Base-by-base conservation (phyloP, 345 rosid genomes). In the Linum trigynum region DNA sequence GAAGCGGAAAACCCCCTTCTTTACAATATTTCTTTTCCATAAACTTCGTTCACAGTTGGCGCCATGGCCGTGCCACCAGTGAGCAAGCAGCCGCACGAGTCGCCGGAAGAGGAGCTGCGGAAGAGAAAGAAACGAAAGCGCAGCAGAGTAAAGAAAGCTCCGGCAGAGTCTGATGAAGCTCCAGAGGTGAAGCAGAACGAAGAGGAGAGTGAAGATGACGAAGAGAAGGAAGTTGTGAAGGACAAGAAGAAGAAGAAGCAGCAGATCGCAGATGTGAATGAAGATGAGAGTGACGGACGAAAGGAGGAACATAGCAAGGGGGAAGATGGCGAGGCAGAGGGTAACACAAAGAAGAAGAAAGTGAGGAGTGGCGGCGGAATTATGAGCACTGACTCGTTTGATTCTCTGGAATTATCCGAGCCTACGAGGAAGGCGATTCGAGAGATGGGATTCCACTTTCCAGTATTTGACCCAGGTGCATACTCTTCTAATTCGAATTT, bases 401-500 rank as follows among this genome's bases (percentile, higher is more conserved):
- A 83, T 10, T 80, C 90, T 0, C 66, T 90, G 17, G 85, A 79
- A 41, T 73, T 90, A 62, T 86, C 99, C 61, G 85, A 85, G 56
- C 85, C 71, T 11, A 90, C 97, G 48, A 76, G 72, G 39, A 69
- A 68, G 65, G 88, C 95, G 48, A 87, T 94, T 67, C 79, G 85
- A 71, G 85, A 82, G 51, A 91, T 85, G 88, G 90, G 88, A 7
- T 94, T 90, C 66, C 67, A 79, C 78, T 72, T 94, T 90, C 66
- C 67, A 79, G 79, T 72, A 78, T 71, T 82, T 91, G 95, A 94
- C 99, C 17, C 95, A 88, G 89, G 99, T 90, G 39, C 12, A 38
- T 62, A 3, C 4, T 39, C 12, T 45, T 62, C 41, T 12, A 17
- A 2, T 42, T 56, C 8, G 9, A 11, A 11, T 56, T 8, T 56